Base-by-base conservation (phyloP, 2,329 filamentous ascomycete genomes). In the Clonostachys solani region DNA sequence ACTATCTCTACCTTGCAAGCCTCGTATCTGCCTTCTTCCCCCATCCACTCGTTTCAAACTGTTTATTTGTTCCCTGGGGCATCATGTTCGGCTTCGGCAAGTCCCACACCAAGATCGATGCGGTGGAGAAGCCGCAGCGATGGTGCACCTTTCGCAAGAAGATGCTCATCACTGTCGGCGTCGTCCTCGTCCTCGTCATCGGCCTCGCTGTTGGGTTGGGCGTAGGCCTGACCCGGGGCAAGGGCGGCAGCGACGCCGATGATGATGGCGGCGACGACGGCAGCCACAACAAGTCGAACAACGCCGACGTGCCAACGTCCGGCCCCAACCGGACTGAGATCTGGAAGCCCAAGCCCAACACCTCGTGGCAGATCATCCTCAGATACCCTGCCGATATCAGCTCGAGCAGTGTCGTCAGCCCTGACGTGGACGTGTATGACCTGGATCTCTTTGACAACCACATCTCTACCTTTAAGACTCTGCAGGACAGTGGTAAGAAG, bases 291-390 rank as follows among this genome's bases (percentile, higher is more conserved):
- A 43, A 48, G 45, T 43, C 43, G 48, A 58, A 50, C 56, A 60
- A 50, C 41, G 50, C 45, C 49, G 56, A 50, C 43, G 58, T 50
- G 42, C 19, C 46, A 23, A 46, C 33, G 51, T 43, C 46, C 53
- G 47, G 57, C 44, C 63, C 34, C 29, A 15, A 49, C 9, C 37
- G 47, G 10, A 47, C 45, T 9, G 35, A 12, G 15, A 36, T 37
- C 5, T 85, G 81, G 81, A 66, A 72, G 48, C 83, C 83, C 3
- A 57, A 60, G 3, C 72, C 75, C 19, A 74, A 72, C 23, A 64
- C 68, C 5, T 72, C 72, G 4, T 87, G 81, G 81, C 82, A 87
- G 56, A 86, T 86, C 46, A 68, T 83, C 41, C 73, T 87, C 17
- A 61, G 56, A 44, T 61, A 67, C 46, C 62, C 65, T 45, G 60